phyloP scores from a whole-genome alignment of 768 basidiomycete species.

The Mycena galericulata region DNA sequence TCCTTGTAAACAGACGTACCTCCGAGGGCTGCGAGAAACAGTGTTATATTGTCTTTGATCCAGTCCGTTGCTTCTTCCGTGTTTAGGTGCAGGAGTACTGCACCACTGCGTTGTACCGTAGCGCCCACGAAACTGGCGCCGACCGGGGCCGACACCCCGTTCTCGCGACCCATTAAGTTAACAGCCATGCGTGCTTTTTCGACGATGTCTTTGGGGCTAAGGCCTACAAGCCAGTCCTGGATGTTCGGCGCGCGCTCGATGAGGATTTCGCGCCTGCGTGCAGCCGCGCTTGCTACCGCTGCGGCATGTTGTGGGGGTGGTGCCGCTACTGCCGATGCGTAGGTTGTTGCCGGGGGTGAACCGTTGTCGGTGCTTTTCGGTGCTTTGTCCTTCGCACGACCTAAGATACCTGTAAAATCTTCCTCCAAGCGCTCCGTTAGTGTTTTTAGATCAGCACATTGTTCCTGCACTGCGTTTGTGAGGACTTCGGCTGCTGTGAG shows the following conservation, averaged over 20 bases:
- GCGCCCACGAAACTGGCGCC: conserved; percentile 27
- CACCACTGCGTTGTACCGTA: conserved; percentile 21
- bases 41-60: background rate
- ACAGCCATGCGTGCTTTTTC: conserved; percentile 29
- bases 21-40: conserved; percentile 27
- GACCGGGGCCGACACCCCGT: background rate
- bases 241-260: background rate
- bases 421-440: conserved; percentile 2
- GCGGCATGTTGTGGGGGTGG: background rate
- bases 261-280: background rate
- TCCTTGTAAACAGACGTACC: conserved; percentile 24
- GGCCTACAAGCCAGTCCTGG: background rate
- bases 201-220: conserved; percentile 11
- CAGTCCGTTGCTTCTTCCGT: background rate
- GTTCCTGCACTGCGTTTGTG: background rate
- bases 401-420: background rate
- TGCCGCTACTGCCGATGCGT: background rate
- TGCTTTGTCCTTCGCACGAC: background rate
- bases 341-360: background rate
- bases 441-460: background rate
- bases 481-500: background rate
- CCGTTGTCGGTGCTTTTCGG: background rate
- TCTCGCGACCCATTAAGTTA: background rate
- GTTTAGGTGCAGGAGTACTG: conserved; percentile 12
- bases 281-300: background rate